A percentile compares a stretch with the other conserved stretches of the same genome.
phyloP scores from a whole-genome alignment of 352 stramenopile species.

The Phytophthora vignae region DNA sequence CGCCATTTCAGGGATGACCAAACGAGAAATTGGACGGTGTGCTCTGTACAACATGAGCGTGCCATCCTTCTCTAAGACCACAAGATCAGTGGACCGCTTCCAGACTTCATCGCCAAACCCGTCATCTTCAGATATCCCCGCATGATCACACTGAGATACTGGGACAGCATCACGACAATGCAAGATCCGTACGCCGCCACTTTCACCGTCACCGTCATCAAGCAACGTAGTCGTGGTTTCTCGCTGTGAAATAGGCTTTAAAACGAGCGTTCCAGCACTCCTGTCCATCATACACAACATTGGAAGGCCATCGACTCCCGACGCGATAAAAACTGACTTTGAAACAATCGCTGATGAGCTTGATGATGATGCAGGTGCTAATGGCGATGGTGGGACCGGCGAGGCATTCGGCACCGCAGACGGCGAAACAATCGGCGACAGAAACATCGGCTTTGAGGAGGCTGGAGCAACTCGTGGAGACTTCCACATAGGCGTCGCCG shows the following conservation, averaged over 20 bases:
- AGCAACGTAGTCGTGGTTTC: constrained; percentile 1
- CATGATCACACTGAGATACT: constrained; percentile 22
- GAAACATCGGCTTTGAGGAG: constrained; percentile 24
- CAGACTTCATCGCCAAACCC: background rate
- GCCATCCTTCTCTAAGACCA: constrained; percentile 47
- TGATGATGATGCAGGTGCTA: constrained; percentile 6
- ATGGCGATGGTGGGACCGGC: constrained; percentile 23
- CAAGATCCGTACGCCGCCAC: constrained; percentile 27
- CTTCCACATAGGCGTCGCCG: constrained; percentile 40
- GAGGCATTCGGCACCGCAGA: constrained; percentile 10
- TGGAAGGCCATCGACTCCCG: constrained; percentile 27
- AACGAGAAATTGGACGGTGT: constrained; percentile 38
- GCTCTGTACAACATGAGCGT: constrained; percentile 46
- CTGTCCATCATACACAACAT: constrained; percentile 63
- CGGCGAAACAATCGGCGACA: constrained; percentile 32
- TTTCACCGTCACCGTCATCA: constrained; percentile 17
- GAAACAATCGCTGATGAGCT: constrained; percentile 6
- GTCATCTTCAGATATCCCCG: constrained; percentile 2
- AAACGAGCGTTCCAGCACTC: constrained; percentile 36
- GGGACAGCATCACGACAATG: constrained; percentile 55
- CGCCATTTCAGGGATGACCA: constrained; percentile 27
- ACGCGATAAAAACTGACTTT: constrained; percentile 51
- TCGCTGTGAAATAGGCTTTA: constrained; percentile 42
- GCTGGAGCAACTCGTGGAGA: constrained; percentile 29
- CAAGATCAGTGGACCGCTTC: constrained; percentile 40